These are phyloP conservation scores for Vigna reflexopilosa DNA, from an alignment of 306 rosid species.

Conservation along the genomic window DNA sequence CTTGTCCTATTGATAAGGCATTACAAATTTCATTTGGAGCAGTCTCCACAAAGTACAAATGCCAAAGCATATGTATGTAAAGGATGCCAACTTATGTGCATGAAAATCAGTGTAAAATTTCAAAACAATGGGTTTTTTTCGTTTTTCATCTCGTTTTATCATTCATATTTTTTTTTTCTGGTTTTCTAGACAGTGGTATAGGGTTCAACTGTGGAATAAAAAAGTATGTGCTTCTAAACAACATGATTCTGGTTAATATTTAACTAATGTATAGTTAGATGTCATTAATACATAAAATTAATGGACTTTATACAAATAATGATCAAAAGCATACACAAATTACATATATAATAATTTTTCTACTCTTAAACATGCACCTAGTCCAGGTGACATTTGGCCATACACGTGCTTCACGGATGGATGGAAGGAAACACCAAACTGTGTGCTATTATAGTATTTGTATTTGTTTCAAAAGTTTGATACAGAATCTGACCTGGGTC, in stretches of 20 bases:
- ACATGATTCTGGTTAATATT: too few species aligned
- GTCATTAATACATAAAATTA: not conserved
- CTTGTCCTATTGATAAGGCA: conserved; percentile 35
- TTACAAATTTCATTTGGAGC: conserved; percentile 18
- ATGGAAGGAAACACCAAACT: not conserved
- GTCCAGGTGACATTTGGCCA: not conserved
- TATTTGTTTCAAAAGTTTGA: not conserved
- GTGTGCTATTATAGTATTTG: not conserved
- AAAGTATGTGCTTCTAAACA: too few species aligned
- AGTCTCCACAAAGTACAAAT: conserved; percentile 16
- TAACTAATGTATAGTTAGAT: too few species aligned
- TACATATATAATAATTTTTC: not conserved
- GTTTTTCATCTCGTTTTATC: too few species aligned
- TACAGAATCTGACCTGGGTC: not conserved
- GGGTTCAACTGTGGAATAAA: too few species aligned
- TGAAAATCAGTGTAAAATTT: not conserved
- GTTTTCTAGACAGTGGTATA: not conserved
- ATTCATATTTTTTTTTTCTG: not conserved
- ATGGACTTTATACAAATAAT: too few species aligned
- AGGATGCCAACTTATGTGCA: conserved; percentile 29
- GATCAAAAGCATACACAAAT: not conserved
- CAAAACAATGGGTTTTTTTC: not conserved
- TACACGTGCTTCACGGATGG: not conserved
- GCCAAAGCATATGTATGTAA: conserved; percentile 36
- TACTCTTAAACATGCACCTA: not conserved